Evolutionary conservation across 106 monocot genomes (phyloP).

Genomic region (Dioscorea dumetorum): DNA sequence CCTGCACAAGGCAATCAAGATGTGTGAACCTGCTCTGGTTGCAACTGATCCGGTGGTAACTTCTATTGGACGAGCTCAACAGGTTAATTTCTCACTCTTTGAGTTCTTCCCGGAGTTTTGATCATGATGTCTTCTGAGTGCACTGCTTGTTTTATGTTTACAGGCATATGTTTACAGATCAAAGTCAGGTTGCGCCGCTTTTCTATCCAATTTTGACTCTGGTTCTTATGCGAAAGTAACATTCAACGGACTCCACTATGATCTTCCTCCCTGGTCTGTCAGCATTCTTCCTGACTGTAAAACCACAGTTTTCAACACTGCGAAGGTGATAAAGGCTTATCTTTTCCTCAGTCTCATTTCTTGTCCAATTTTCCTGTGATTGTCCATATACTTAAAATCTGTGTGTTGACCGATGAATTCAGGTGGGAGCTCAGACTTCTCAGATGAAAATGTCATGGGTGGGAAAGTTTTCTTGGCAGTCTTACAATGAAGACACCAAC

Average conservation of each 20-base stretch:
- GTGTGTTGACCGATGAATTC: not conserved
- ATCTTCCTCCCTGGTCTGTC: slow-evolving; percentile 46
- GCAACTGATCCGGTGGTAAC: slow-evolving; percentile 23
- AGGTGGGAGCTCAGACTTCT: slow-evolving; percentile 20
- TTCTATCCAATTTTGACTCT: slow-evolving; percentile 33
- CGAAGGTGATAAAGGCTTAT: slow-evolving; percentile 16
- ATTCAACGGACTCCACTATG: slow-evolving; percentile 30
- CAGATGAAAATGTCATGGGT: slow-evolving; percentile 24
- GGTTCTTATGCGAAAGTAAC: slow-evolving; percentile 20
- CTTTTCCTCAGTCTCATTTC: not conserved
- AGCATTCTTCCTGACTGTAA: slow-evolving; percentile 50
- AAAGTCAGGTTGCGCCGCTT: slow-evolving; percentile 25
- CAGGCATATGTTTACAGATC: slow-evolving; percentile 39
- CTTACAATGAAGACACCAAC: slow-evolving; percentile 28
- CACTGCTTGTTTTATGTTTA: not conserved
- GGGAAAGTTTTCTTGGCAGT: slow-evolving; percentile 25
- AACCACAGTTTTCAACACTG: slow-evolving; percentile 36
- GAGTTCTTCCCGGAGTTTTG: no score
- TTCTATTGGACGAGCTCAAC: slow-evolving; percentile 18
- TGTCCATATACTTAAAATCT: not conserved
- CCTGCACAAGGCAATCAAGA: slow-evolving; percentile 34
- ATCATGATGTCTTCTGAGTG: not conserved
- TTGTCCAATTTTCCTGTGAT: not conserved
- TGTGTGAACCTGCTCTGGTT: slow-evolving; percentile 32
- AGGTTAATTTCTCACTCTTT: slow-evolving; percentile 14